Percentiles rank a stretch among this genome's conserved stretches.
These are phyloP conservation scores for Aschersonia sp. DNA, from an alignment of 2,329 filamentous ascomycete species.

Conservation along the genomic window DNA sequence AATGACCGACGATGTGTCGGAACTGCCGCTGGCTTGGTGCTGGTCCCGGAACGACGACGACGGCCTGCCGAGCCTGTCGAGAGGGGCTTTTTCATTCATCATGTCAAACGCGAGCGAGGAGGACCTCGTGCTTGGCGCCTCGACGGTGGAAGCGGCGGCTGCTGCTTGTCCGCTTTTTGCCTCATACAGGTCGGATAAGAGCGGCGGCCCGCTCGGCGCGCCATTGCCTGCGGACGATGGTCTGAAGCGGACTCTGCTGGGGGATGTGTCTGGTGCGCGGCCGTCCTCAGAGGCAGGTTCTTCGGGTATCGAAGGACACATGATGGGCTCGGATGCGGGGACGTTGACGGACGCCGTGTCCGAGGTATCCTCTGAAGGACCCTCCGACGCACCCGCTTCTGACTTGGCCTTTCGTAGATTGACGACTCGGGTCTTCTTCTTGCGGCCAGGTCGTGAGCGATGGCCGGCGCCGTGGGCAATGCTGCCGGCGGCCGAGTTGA, in stretches of 20 bases:
- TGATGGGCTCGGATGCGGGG: slow-evolving; percentile 46
- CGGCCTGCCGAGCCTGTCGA: slow-evolving; percentile 15
- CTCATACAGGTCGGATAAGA: slow-evolving; percentile 11
- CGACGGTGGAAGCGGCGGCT: slow-evolving; percentile 2
- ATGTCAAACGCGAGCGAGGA: neutral
- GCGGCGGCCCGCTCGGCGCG: slow-evolving; percentile 7
- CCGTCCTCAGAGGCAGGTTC: slow-evolving; percentile 37
- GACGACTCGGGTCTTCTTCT: slow-evolving; percentile 73
- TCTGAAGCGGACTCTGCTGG: slow-evolving; percentile 28
- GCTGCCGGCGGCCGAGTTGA: slow-evolving; percentile 45
- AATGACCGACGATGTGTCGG: slow-evolving; percentile 43
- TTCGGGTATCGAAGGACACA: slow-evolving; percentile 42
- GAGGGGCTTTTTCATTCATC: slow-evolving; percentile 10
- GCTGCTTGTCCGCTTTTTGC: slow-evolving; percentile 10
- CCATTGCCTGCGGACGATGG: slow-evolving; percentile 7
- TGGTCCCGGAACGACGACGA: slow-evolving; percentile 10
- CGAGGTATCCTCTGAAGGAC: slow-evolving; percentile 30
- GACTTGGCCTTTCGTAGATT: slow-evolving; percentile 56
- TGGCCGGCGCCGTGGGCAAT: slow-evolving; percentile 48
- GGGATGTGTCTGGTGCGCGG: slow-evolving; percentile 11
- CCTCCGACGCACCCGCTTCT: slow-evolving; percentile 36
- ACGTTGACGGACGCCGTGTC: slow-evolving; percentile 40
- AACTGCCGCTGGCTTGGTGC: slow-evolving; percentile 15
- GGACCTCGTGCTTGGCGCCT: neutral
- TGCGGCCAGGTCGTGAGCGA: slow-evolving; percentile 49